These are phyloP conservation scores for Oryza rufipogon DNA, from an alignment of 176 grass and related monocot species.

Conservation along the genomic window DNA sequence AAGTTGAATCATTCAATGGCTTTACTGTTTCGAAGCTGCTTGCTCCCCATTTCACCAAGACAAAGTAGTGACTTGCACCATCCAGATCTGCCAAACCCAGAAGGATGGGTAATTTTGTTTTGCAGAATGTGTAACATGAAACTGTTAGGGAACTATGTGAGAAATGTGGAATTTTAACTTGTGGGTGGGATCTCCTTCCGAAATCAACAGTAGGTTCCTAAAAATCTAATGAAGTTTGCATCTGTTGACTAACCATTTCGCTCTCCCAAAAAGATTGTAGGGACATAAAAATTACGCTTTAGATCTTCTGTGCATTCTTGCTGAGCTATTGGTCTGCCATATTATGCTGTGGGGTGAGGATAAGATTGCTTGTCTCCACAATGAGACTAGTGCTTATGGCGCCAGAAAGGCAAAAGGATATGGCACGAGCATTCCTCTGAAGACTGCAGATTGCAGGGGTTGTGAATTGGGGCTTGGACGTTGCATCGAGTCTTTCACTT, in stretches of 20 bases:
- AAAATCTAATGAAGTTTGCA: constrained; percentile 14
- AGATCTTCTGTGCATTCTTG: constrained; percentile 8
- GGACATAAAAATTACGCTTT: background rate
- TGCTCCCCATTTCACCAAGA: constrained; percentile 86
- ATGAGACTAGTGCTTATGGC: background rate
- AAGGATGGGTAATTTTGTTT: constrained; percentile 65
- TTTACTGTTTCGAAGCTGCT: constrained; percentile 86
- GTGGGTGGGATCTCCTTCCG: constrained; percentile 21
- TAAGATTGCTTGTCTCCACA: constrained; percentile 37
- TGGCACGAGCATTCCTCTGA: constrained; percentile 23
- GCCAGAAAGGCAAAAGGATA: constrained; percentile 18
- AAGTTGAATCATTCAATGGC: constrained; percentile 87
- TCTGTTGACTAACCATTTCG: constrained; percentile 20
- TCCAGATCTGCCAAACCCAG: constrained; percentile 47
- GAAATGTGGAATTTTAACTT: constrained; percentile 41
- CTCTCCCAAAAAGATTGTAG: background rate
- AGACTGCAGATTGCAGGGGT: background rate
- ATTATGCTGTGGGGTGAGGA: constrained; percentile 13
- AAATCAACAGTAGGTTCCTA: constrained; percentile 44
- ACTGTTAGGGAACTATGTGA: constrained; percentile 35
- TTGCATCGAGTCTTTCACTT: constrained; percentile 29
- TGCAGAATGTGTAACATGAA: constrained; percentile 53
- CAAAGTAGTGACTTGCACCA: constrained; percentile 41
- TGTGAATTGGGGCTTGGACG: constrained; percentile 17
- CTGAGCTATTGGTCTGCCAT: constrained; percentile 14